phyloP scores from a whole-genome alignment of 2,329 filamentous ascomycete genomes.

The Neonectria punicea region DNA sequence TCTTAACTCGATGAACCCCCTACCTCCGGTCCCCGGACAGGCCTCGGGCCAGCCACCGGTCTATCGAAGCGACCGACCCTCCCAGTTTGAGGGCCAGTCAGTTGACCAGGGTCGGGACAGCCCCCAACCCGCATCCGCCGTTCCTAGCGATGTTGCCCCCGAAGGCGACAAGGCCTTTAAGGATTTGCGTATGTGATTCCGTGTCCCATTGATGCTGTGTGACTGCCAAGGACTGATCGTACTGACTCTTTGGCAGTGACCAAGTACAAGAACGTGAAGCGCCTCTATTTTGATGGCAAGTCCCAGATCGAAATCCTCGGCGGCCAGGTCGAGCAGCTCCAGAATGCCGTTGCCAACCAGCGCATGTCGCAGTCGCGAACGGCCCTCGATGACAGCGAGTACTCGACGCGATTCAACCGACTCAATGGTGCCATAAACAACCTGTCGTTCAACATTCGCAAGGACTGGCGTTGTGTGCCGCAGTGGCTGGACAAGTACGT shows the following conservation, averaged over 20 bases:
- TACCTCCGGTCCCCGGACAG: slow-evolving; percentile 53
- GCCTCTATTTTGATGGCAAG: slow-evolving; percentile 96
- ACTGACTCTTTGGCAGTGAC: slow-evolving; percentile 67
- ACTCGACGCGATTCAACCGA: slow-evolving; percentile 86
- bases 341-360: slow-evolving; percentile 97
- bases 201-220: too few species aligned
- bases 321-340: slow-evolving; percentile 89
- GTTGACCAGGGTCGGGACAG: slow-evolving; percentile 65
- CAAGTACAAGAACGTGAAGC: slow-evolving; percentile 98
- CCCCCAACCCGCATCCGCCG: slow-evolving; percentile 60
- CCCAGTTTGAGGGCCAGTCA: slow-evolving; percentile 57
- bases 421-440: slow-evolving; percentile 95
- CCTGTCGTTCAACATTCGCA: slow-evolving; percentile 93
- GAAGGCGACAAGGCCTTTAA: slow-evolving; percentile 67
- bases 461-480: slow-evolving; percentile 88
- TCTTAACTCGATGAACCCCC: slow-evolving; percentile 55
- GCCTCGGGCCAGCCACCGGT: slow-evolving; percentile 44
- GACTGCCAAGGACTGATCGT: neutral
- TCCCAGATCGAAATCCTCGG: slow-evolving; percentile 89
- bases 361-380: slow-evolving; percentile 94
- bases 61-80: slow-evolving; percentile 54
- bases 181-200: slow-evolving; percentile 61
- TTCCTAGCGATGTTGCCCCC: slow-evolving; percentile 46
- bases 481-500: slow-evolving; percentile 82
- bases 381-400: slow-evolving; percentile 94